phyloP scores from a whole-genome alignment of 2,329 filamentous ascomycete species.

The Fusarium sp. region DNA sequence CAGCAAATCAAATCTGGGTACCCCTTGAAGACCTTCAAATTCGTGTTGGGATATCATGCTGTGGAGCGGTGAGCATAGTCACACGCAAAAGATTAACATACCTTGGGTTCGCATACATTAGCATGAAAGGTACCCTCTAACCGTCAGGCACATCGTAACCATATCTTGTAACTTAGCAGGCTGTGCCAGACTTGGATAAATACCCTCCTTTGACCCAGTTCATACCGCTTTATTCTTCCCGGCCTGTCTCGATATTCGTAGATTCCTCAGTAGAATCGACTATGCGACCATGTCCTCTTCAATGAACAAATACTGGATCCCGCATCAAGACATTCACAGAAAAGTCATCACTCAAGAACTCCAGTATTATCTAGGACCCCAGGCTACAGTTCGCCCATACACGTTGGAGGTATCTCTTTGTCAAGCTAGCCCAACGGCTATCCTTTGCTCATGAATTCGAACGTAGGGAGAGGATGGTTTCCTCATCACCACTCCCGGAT shows the following conservation, averaged over 20 bases:
- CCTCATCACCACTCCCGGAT: constrained; percentile 65
- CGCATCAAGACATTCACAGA: constrained; percentile 66
- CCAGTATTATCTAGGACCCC: constrained; percentile 65
- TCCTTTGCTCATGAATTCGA: constrained; percentile 37
- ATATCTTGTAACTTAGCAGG: constrained; percentile 23
- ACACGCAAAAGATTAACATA: constrained; percentile 37
- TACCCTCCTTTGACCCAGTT: constrained; percentile 34
- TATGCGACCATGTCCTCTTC: constrained; percentile 39
- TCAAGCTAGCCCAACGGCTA: constrained; percentile 14
- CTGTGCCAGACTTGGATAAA: constrained; percentile 37
- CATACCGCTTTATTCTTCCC: constrained; percentile 11
- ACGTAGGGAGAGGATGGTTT: constrained; percentile 67
- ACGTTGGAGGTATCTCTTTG: constrained; percentile 60
- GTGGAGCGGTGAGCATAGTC: constrained; percentile 41
- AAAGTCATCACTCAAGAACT: constrained; percentile 67
- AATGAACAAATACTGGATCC: constrained; percentile 69
- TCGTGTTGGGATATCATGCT: constrained; percentile 31
- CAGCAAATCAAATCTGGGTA: constrained; percentile 32
- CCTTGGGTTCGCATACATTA: constrained; percentile 40
- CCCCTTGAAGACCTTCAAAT: constrained; percentile 33
- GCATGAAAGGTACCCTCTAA: constrained; percentile 33
- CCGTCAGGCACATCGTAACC: constrained; percentile 33
- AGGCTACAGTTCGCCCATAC: constrained; percentile 64
- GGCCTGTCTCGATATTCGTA: constrained; percentile 19
- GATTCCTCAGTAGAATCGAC: constrained; percentile 16